phyloP scores from a whole-genome alignment of 179 eudicot genomes.

The Carnegiea gigantea region DNA sequence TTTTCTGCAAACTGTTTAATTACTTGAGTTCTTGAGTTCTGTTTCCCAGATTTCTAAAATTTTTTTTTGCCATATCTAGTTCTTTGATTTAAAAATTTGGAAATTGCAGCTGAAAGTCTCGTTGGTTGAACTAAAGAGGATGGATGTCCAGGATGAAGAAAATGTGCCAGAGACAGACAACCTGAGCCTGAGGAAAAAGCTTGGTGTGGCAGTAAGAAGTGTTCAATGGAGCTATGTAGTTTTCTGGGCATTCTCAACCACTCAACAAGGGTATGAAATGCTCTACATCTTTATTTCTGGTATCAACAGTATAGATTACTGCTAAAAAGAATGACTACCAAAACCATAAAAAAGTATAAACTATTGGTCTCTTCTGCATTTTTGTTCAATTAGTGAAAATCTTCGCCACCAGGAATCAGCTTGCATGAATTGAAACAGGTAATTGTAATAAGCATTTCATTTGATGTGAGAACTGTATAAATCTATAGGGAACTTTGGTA shows the following conservation, averaged over 20 bases:
- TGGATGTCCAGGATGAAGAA: slow-evolving; percentile 35
- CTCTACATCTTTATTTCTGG: background rate
- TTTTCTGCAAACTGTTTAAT: background rate
- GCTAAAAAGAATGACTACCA: too few species aligned
- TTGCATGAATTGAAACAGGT: too few species aligned
- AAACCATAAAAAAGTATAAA: too few species aligned
- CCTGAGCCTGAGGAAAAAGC: slow-evolving; percentile 47
- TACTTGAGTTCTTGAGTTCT: background rate
- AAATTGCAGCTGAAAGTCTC: background rate
- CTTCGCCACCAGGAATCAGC: too few species aligned
- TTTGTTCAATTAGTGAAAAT: too few species aligned
- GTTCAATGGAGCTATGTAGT: slow-evolving; percentile 86
- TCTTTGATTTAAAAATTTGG: background rate
- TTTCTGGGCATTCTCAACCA: slow-evolving; percentile 65
- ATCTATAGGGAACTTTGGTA: background rate
- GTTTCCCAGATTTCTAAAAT: background rate
- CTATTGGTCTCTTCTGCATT: too few species aligned
- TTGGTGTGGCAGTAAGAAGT: slow-evolving; percentile 61
- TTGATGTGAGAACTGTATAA: too few species aligned
- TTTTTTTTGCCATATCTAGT: background rate
- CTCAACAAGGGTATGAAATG: slow-evolving; percentile 42
- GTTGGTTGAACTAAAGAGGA: background rate
- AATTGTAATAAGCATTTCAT: too few species aligned
- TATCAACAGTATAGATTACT: background rate
- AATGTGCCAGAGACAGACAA: slow-evolving; percentile 40